Evolutionary conservation across 2,329 filamentous ascomycete genomes (phyloP).

Genomic region (Calonectria honghensis): DNA sequence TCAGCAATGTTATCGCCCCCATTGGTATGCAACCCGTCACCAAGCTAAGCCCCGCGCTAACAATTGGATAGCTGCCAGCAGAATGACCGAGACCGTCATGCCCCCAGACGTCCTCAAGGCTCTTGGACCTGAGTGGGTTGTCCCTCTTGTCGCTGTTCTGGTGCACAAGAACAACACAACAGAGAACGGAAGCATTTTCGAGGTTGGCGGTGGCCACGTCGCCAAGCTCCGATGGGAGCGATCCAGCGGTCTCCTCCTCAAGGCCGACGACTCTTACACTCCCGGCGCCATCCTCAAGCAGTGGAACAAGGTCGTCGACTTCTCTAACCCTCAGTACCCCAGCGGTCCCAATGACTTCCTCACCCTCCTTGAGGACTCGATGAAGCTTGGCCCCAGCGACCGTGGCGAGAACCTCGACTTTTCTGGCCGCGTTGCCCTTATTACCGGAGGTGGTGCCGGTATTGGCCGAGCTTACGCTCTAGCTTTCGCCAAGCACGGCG

Average conservation of each 20-base stretch:
- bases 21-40: constrained; percentile 71
- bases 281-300: constrained; percentile 91
- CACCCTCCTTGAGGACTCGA: constrained; percentile 86
- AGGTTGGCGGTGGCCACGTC: constrained; percentile 93
- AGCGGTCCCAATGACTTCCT: constrained; percentile 92
- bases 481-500: constrained; percentile 89
- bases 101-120: constrained; percentile 91
- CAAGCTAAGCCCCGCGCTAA: constrained; percentile 40
- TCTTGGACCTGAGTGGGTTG: constrained; percentile 95
- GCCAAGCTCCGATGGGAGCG: constrained; percentile 98
- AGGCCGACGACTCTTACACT: constrained; percentile 91
- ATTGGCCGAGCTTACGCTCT: constrained; percentile 94
- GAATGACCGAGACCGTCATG: constrained; percentile 97
- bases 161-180: constrained; percentile 88
- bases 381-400: constrained; percentile 84
- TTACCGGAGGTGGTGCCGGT: constrained; percentile 92
- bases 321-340: constrained; percentile 87
- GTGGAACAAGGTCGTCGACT: constrained; percentile 92
- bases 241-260: constrained; percentile 89
- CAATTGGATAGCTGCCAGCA: constrained; percentile 80
- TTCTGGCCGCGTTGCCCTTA: constrained; percentile 87
- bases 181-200: constrained; percentile 93
- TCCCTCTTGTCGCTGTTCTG: constrained; percentile 91
- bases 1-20: constrained; percentile 95
- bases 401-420: constrained; percentile 86